A percentile compares a stretch with the other conserved stretches of the same genome.
Evolutionary conservation across 352 stramenopile species (phyloP).

Genomic region (Pythium dissotocum): DNA sequence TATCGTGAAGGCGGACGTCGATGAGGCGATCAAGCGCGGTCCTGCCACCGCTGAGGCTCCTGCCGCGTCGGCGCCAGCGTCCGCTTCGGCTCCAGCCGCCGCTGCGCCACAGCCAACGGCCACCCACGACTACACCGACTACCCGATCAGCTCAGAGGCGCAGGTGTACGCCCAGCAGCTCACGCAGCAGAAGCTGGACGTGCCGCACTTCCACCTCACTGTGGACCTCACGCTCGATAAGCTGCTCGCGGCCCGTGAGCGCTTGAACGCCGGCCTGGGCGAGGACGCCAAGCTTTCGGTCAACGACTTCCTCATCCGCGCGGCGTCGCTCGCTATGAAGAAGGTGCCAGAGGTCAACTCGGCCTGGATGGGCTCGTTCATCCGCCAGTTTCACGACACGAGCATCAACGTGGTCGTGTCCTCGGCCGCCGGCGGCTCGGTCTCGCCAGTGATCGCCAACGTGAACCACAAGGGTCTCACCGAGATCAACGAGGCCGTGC

Average conservation of each 20-base stretch:
- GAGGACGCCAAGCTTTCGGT: slow-evolving; percentile 95
- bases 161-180: slow-evolving; percentile 86
- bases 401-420: slow-evolving; percentile 94
- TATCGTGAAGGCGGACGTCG: slow-evolving; percentile 94
- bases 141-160: slow-evolving; percentile 83
- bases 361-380: slow-evolving; percentile 87
- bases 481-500: slow-evolving; percentile 90
- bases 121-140: slow-evolving; percentile 91
- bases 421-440: slow-evolving; percentile 73
- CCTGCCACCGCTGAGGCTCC: slow-evolving; percentile 31
- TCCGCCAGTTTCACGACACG: slow-evolving; percentile 94
- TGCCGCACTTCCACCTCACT: slow-evolving; percentile 98
- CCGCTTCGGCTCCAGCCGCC: slow-evolving; percentile 22
- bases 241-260: slow-evolving; percentile 89
- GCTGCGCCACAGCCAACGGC: slow-evolving; percentile 38
- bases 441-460: slow-evolving; percentile 96
- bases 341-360: slow-evolving; percentile 95
- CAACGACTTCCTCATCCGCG: slow-evolving; percentile 98
- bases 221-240: slow-evolving; percentile 93
- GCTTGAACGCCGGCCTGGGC: slow-evolving; percentile 90
- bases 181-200: slow-evolving; percentile 92
- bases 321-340: slow-evolving; percentile 93
- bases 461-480: slow-evolving; percentile 90
- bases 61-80: slow-evolving; percentile 24
- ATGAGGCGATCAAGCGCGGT: slow-evolving; percentile 83